Evolutionary conservation across 805 yeast genomes (phyloP).

Genomic region (Candida suzukii): DNA sequence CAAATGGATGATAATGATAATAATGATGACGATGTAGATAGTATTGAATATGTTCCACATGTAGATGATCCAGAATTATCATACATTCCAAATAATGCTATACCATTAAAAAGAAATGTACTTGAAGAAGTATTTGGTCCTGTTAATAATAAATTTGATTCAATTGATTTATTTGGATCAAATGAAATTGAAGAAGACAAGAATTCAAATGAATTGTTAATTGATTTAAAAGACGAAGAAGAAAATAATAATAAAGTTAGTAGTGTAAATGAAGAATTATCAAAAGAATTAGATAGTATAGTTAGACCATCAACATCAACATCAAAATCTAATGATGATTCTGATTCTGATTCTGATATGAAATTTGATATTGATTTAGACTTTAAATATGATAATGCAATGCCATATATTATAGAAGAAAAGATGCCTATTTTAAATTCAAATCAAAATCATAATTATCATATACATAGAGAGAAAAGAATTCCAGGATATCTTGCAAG

Average conservation of each 20-base stretch:
- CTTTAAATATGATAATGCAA: background rate
- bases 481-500: background rate
- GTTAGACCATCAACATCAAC: too few relatives aligned
- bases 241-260: too few relatives aligned
- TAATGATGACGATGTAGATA: slow-evolving; percentile 18
- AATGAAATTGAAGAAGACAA: slow-evolving; percentile 12
- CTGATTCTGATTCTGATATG: background rate
- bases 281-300: background rate
- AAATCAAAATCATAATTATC: too few relatives aligned
- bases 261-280: background rate
- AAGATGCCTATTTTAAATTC: too few relatives aligned
- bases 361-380: background rate
- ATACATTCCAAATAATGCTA: slow-evolving; percentile 37
- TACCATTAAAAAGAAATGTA: slow-evolving; percentile 28
- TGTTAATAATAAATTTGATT: background rate
- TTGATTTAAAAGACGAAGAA: background rate
- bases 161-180: slow-evolving; percentile 10
- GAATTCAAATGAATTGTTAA: slow-evolving; percentile 5
- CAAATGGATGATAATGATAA: slow-evolving; percentile 5
- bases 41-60: slow-evolving; percentile 43
- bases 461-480: background rate
- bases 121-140: slow-evolving; percentile 23
- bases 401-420: background rate
- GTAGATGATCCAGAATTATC: slow-evolving; percentile 28
- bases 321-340: background rate